A percentile compares a stretch with the other conserved stretches of the same genome.
phyloP scores from a whole-genome alignment of 805 yeast genomes.

The Starmera caribaea region DNA sequence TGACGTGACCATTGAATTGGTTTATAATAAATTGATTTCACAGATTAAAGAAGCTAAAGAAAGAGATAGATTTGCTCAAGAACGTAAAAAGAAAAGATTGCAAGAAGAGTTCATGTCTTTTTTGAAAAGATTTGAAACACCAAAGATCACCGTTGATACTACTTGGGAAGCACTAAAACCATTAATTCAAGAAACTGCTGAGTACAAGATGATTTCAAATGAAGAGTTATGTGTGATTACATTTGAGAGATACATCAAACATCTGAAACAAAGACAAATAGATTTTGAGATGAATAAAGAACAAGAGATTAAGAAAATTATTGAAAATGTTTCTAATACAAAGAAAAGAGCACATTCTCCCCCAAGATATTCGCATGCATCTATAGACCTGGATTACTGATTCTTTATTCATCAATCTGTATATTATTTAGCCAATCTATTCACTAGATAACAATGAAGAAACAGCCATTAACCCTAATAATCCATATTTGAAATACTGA shows the following conservation, averaged over 20 bases:
- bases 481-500: slow-evolving; percentile 66
- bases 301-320: slow-evolving; percentile 11
- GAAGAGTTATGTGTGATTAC: slow-evolving; percentile 20
- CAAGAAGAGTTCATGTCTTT: slow-evolving; percentile 17
- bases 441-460: slow-evolving; percentile 57
- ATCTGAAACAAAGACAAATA: slow-evolving; percentile 16
- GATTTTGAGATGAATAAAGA: slow-evolving; percentile 14
- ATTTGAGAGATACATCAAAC: slow-evolving; percentile 24
- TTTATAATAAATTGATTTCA: slow-evolving; percentile 19
- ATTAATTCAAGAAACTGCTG: slow-evolving; percentile 20
- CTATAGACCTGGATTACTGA: slow-evolving; percentile 24
- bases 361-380: slow-evolving; percentile 13
- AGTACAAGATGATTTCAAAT: slow-evolving; percentile 25
- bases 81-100: slow-evolving; percentile 12
- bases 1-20: slow-evolving; percentile 18
- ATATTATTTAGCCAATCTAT: slow-evolving; percentile 12
- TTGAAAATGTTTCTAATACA: slow-evolving; percentile 9
- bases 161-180: slow-evolving; percentile 28
- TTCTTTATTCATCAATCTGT: background rate
- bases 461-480: slow-evolving; percentile 67
- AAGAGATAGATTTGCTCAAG: slow-evolving; percentile 11
- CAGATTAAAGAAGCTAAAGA: slow-evolving; percentile 16
- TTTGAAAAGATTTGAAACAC: slow-evolving; percentile 14
- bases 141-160: slow-evolving; percentile 16
- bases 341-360: slow-evolving; percentile 15